These are phyloP conservation scores for Rhizopogon vinicolor DNA, from an alignment of 768 basidiomycete genomes.

Conservation along the genomic window DNA sequence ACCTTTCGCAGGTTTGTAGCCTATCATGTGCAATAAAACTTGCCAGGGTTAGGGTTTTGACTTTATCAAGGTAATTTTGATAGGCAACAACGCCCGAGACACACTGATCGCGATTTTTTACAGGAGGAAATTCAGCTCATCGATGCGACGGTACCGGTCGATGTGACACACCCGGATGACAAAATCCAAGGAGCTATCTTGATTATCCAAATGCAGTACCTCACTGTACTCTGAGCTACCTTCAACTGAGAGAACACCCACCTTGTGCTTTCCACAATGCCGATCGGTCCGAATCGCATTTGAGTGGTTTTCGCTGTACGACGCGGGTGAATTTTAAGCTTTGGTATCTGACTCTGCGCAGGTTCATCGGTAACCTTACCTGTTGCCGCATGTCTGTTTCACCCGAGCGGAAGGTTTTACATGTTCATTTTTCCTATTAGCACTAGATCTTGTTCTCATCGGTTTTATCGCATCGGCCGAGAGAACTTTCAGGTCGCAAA, in stretches of 20 bases:
- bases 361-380: neutral
- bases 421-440: neutral
- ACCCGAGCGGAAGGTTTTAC: neutral
- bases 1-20: no score
- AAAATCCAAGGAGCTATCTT: neutral
- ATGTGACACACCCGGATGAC: neutral
- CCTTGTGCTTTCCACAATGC: slow-evolving; percentile 8
- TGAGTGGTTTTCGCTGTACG: slow-evolving; percentile 23
- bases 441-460: neutral
- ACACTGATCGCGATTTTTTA: neutral
- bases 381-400: neutral
- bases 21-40: no score
- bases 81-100: no score
- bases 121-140: neutral
- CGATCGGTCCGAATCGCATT: slow-evolving; percentile 14
- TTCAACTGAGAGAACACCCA: neutral
- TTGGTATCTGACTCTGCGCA: no score
- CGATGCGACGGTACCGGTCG: neutral
- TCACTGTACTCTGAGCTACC: no score
- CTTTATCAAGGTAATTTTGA: no score
- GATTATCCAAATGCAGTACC: neutral
- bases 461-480: neutral
- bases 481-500: neutral
- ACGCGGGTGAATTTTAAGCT: neutral
- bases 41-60: no score